Base-by-base conservation (phyloP, 805 yeast genomes). In the Ogataea henricii region DNA sequence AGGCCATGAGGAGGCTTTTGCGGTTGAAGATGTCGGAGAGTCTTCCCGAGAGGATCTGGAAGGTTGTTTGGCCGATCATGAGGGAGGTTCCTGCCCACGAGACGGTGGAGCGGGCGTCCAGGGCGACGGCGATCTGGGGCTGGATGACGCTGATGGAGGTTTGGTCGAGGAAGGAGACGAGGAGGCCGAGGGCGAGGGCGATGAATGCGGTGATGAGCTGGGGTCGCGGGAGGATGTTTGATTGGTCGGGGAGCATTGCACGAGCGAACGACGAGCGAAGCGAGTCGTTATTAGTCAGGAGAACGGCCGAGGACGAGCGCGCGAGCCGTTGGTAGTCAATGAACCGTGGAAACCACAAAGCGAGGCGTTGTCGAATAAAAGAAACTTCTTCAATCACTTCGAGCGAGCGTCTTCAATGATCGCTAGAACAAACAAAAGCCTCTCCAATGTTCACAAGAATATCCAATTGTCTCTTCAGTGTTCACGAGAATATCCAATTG, bases 81-180 rank as follows among this genome's bases (percentile, higher is more conserved):
- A 74, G 61, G 2, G 83, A 74, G 0, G 85, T 75, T 12, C 83
- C 83, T 0, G 81, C 82, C 85, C 86, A 81, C 40, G 79, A 72
- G 37, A 80, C 77, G 1, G 81, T 72, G 7, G 57, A 38, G 12
- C 29, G 41, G 2, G 81, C 78, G 40, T 76, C 47, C 39, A 79
- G 62, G 26, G 73, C 81, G 22, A 66, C 57, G 6, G 77, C 80
- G 30, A 79, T 78, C n/a, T 57, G 49, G 1, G 83, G 71, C 27
- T 77, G 69, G 1, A 78, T 78, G 10, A 77, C 74, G 1, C 77
- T 69, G 27, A 76, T 69, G 23, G 78, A 70, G 2, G 77, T 72
- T 51, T 75, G 81, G 60, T 78, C 83, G 12, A 77, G 66, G 60
- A 77, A 77, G 2, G 77, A 65, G 2, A 71, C 65, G 41, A 74